These are phyloP conservation scores for Triticum timopheevii DNA, from an alignment of 176 grass and related monocot species.

Conservation along the genomic window DNA sequence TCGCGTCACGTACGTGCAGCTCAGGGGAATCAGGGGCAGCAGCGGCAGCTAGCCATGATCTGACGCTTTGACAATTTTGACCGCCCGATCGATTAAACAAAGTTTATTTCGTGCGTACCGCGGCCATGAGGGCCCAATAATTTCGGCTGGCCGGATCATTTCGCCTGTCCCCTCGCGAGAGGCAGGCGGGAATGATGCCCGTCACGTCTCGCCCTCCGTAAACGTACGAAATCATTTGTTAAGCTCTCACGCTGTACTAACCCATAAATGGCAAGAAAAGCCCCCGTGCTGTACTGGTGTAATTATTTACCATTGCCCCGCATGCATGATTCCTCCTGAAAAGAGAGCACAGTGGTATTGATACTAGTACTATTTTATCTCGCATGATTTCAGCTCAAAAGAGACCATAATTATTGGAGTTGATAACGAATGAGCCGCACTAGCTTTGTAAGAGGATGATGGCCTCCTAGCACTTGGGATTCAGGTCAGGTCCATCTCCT, in stretches of 20 bases:
- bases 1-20: background rate
- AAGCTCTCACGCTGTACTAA: background rate
- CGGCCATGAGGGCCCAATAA: slow-evolving; percentile 25
- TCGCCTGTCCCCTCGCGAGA: slow-evolving; percentile 25
- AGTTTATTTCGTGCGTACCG: background rate
- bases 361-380: too few species aligned
- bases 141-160: background rate
- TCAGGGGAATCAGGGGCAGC: background rate
- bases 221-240: background rate
- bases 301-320: background rate
- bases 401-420: background rate
- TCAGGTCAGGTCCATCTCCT: too few species aligned
- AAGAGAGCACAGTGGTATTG: too few species aligned
- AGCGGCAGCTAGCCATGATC: background rate
- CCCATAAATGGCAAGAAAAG: background rate
- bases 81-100: background rate
- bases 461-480: too few species aligned
- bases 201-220: background rate
- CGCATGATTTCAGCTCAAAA: background rate
- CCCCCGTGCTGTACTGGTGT: background rate
- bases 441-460: too few species aligned
- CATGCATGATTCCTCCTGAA: too few species aligned
- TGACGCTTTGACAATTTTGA: background rate
- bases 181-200: slow-evolving; percentile 31
- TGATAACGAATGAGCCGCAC: background rate